These are phyloP conservation scores for Lactifluus volemus DNA, from an alignment of 768 basidiomycete genomes.

Conservation along the genomic window DNA sequence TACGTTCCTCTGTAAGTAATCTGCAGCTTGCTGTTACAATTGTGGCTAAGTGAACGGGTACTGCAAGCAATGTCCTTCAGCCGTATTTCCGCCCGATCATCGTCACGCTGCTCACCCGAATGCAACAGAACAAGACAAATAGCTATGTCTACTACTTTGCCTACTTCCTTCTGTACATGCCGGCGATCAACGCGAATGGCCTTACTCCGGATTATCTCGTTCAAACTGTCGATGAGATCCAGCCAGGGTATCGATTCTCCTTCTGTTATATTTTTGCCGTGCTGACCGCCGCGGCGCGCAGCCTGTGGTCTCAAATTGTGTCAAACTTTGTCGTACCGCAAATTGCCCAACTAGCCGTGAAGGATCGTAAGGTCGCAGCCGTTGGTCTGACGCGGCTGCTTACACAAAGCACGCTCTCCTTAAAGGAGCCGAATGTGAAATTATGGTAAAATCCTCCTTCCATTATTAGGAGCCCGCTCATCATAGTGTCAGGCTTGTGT, in stretches of 20 bases:
- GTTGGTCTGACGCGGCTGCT: constrained; percentile 76
- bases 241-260: constrained; percentile 54
- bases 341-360: constrained; percentile 66
- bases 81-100: constrained; percentile 68
- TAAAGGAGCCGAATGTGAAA: constrained; percentile 50
- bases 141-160: constrained; percentile 79
- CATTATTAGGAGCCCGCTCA: background rate
- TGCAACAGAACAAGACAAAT: constrained; percentile 86
- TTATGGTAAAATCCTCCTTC: constrained; percentile 45
- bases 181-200: constrained; percentile 67
- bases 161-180: constrained; percentile 64
- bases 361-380: constrained; percentile 77
- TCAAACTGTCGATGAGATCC: constrained; percentile 71
- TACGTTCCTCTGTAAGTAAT: constrained; percentile 64
- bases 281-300: constrained; percentile 20
- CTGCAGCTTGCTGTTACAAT: background rate
- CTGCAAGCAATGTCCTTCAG: constrained; percentile 49
- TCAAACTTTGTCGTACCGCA: constrained; percentile 73
- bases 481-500: constrained; percentile 46
- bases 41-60: background rate
- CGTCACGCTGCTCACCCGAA: constrained; percentile 71
- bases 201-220: constrained; percentile 76
- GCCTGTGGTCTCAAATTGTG: constrained; percentile 75
- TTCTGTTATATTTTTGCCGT: background rate
- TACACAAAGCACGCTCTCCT: constrained; percentile 63